Percentiles rank a stretch among this genome's conserved stretches.
phyloP scores from a whole-genome alignment of 2,329 filamentous ascomycete species.

The Pestalotiopsis sp. region DNA sequence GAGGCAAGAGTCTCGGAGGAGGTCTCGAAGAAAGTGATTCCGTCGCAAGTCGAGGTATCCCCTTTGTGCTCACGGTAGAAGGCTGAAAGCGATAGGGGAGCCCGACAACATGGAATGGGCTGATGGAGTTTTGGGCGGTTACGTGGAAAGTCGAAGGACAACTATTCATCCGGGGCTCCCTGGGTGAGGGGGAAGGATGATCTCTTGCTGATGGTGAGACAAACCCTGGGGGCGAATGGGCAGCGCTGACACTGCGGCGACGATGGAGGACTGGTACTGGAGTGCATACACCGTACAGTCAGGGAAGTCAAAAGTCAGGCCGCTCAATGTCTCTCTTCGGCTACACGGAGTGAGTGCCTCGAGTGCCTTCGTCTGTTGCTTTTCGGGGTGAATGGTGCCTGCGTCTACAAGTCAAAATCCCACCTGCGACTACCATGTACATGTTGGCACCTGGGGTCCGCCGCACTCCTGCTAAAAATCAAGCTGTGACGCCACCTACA shows the following conservation, averaged over 20 bases:
- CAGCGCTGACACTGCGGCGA: background rate
- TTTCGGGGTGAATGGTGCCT: slow-evolving; percentile 12
- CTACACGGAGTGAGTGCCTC: background rate
- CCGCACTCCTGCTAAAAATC: background rate
- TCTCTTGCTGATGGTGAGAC: slow-evolving; percentile 16
- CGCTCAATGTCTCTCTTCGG: background rate
- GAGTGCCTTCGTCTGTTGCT: background rate
- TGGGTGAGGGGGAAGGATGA: background rate
- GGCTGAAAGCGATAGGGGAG: background rate
- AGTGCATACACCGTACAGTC: background rate
- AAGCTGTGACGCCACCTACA: background rate
- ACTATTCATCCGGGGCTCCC: background rate
- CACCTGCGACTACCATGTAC: background rate
- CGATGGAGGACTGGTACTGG: background rate
- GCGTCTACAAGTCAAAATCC: background rate
- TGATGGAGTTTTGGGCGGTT: background rate
- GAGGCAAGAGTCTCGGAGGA: background rate
- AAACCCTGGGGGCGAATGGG: slow-evolving; percentile 5
- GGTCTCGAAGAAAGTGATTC: background rate
- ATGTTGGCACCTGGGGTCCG: background rate
- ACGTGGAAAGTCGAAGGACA: background rate
- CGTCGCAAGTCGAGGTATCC: background rate
- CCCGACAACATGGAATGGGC: background rate
- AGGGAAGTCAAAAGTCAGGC: background rate
- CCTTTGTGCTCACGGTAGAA: background rate